Conservation (phyloP, 257 asterid genomes). For the Eustoma russellianum region DNA sequence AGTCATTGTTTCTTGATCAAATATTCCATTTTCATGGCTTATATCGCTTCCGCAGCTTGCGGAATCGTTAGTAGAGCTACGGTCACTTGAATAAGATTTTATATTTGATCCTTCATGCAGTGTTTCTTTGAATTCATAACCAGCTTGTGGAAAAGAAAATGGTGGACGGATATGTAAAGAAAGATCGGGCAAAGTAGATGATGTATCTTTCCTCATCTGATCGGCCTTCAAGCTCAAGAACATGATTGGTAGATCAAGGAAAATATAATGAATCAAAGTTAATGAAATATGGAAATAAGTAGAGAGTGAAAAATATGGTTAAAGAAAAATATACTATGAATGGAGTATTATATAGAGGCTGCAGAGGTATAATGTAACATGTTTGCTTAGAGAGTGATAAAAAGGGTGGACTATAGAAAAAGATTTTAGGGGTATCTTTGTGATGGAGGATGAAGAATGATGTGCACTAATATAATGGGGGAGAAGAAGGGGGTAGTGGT, state of each 20-base stretch:
- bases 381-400: conserved; percentile 8
- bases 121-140: conserved; percentile 7
- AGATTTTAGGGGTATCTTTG: not conserved
- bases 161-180: conserved; percentile 68
- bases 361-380: conserved; percentile 11
- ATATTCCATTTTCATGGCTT: conserved; percentile 43
- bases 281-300: conserved; percentile 14
- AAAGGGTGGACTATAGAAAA: conserved; percentile 6
- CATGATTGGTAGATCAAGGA: conserved; percentile 3
- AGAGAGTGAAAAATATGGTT: not conserved
- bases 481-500: conserved; percentile 4
- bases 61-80: conserved; percentile 36
- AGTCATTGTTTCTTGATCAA: conserved; percentile 8
- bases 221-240: conserved; percentile 20
- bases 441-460: conserved; percentile 4
- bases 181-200: conserved; percentile 49
- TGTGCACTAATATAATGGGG: conserved; percentile 8
- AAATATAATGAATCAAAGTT: not conserved
- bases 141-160: conserved; percentile 4
- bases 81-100: conserved; percentile 11
- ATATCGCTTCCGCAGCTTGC: conserved; percentile 69
- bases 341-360: conserved; percentile 12
- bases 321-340: not conserved
- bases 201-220: conserved; percentile 11
- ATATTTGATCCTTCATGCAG: conserved; percentile 3